These are phyloP conservation scores for Auxenochlorella pyrenoidosa DNA, from an alignment of 139 green algal genomes.

Conservation along the genomic window DNA sequence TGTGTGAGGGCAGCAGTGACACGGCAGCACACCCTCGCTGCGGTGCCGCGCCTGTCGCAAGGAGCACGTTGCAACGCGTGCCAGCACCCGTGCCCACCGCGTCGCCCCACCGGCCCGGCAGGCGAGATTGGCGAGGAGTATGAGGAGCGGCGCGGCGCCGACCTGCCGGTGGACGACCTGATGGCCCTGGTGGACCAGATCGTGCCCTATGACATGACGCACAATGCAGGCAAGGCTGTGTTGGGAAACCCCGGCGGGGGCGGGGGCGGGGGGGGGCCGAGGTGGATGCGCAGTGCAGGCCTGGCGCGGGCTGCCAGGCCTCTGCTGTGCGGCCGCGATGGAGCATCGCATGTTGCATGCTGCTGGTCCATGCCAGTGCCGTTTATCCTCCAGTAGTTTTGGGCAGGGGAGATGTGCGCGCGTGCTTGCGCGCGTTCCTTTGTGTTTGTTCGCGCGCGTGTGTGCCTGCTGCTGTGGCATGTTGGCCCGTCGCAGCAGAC, in stretches of 20 bases:
- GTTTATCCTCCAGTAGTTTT: neutral
- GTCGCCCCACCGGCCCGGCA: conserved; percentile 40
- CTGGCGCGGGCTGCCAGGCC: too few species aligned
- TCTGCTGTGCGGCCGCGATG: neutral
- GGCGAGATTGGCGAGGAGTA: conserved; percentile 52
- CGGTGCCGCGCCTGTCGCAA: too few species aligned
- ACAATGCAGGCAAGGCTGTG: conserved; percentile 87
- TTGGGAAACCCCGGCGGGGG: too few species aligned
- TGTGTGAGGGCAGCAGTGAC: neutral
- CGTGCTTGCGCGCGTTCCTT: too few species aligned
- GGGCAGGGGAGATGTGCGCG: too few species aligned
- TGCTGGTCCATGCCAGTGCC: neutral
- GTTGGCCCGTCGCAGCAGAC: too few species aligned
- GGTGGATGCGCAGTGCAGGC: too few species aligned
- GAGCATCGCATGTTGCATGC: neutral
- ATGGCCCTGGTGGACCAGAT: conserved; percentile 93
- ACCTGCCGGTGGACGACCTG: conserved; percentile 71
- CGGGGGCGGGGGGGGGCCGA: too few species aligned
- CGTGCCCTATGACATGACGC: conserved; percentile 96
- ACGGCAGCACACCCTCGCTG: neutral
- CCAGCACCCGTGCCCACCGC: too few species aligned
- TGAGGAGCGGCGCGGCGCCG: conserved; percentile 24
- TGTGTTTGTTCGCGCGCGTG: too few species aligned
- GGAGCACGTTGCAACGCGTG: too few species aligned
- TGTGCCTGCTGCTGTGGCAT: too few species aligned